Evolutionary conservation across 2,329 filamentous ascomycete species (phyloP), one percentile per base, ranked within the genome.

Genomic region (Sporothrix globosa): DNA sequence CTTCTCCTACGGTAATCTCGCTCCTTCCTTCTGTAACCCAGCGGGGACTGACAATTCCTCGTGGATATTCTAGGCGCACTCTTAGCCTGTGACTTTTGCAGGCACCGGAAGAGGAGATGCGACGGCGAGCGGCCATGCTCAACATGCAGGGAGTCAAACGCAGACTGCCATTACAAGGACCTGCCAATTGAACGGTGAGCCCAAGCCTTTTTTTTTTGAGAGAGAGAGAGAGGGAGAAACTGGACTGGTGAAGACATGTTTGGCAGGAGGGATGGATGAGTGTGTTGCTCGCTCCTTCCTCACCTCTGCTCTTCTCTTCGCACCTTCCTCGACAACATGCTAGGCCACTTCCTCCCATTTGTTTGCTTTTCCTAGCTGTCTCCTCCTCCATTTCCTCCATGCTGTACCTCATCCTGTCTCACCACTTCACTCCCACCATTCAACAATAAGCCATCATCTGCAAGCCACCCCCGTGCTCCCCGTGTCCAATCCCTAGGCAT

Each of bases 71-170:
- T 65, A 81, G 80, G 80, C 39, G 79, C 79, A 58, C 75, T 80
- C 30, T 74, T 82, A 72, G 80, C 80, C 69, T 82, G 80, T 73
- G 80, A 82, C 73, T 81, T 81, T 71, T 81, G 80, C 73, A 73
- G 80, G 58, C 77, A 80, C 70, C 76, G 80, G 41, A 81, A 81
- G 72, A 76, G 79, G 68, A 75, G 79, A 69, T 81, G 80, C 73
- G 79, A 81, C 69, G 80, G 80, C 48, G 78, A 80, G 69, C 77
- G 74, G 52, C 80, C 80, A 9, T 81, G 80, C 70, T 79, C 79
- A 58, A 81, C 79, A 2, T 81, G 80, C 71, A 74, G 74, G 53
- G 79, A 81, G 54, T 79, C 79, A 30, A 79, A 78, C 39, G 80
- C 80, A 53, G 78, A 80, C 70, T 81, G 80, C 67, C 77, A 78